These are phyloP conservation scores for Stagonosporopsis cucurbitacearum DNA, from an alignment of 2,329 filamentous ascomycete genomes.

Conservation along the genomic window DNA sequence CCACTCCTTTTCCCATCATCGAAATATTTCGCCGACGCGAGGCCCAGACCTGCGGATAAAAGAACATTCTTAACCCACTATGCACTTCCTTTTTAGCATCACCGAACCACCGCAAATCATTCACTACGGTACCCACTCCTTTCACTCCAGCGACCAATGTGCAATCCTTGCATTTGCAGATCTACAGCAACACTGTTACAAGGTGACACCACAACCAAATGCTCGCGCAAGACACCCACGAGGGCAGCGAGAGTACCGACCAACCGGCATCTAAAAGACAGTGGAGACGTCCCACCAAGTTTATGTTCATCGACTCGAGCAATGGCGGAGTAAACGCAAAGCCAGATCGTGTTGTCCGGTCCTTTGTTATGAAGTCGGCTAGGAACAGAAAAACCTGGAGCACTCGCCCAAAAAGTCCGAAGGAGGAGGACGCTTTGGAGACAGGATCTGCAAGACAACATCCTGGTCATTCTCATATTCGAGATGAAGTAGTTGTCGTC, in stretches of 20 bases:
- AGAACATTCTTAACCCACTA: conserved; percentile 22
- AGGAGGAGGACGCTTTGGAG: conserved; percentile 14
- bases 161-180: conserved; percentile 12
- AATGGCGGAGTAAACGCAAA: conserved; percentile 39
- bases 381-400: conserved; percentile 43
- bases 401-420: conserved; percentile 36
- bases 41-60: conserved; percentile 21
- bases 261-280: conserved; percentile 10
- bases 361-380: conserved; percentile 48
- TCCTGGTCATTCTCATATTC: neutral
- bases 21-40: conserved; percentile 15
- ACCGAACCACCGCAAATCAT: conserved; percentile 9
- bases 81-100: conserved; percentile 20
- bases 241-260: neutral
- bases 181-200: conserved; percentile 1
- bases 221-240: conserved; percentile 17
- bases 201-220: conserved; percentile 18
- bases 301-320: conserved; percentile 47
- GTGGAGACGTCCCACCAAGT: conserved; percentile 31
- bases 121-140: conserved; percentile 8
- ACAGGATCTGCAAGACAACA: conserved; percentile 1
- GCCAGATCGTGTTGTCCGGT: conserved; percentile 40
- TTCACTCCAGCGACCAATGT: conserved; percentile 9
- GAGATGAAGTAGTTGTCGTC: neutral
- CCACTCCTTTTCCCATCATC: conserved; percentile 22